phyloP scores from a whole-genome alignment of 129 eudicot genomes.

The Flaveria sonorensis region DNA sequence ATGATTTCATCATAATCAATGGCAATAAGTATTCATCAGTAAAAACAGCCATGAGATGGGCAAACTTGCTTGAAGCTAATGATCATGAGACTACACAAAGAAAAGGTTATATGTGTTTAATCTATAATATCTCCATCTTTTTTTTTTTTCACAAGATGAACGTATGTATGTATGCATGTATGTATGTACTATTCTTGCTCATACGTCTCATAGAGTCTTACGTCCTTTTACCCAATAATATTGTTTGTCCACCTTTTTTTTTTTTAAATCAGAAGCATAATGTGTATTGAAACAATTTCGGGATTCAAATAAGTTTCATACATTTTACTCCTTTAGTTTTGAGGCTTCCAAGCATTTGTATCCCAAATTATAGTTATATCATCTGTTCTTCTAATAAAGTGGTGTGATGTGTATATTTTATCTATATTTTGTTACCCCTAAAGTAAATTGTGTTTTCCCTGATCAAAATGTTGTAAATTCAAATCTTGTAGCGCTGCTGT shows the following conservation, averaged over 20 bases:
- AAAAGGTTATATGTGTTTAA: conserved; percentile 21
- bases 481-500: too few species aligned
- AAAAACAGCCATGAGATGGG: conserved; percentile 19
- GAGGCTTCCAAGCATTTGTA: not conserved
- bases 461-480: too few species aligned
- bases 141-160: conserved; percentile 30
- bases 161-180: conserved; percentile 16
- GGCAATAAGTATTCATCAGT: conserved; percentile 15
- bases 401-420: not conserved
- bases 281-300: conserved; percentile 27
- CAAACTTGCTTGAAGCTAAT: conserved; percentile 23
- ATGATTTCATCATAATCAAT: conserved; percentile 25
- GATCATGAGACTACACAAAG: conserved; percentile 20
- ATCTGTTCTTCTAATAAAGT: not conserved
- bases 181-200: conserved; percentile 32
- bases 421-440: too few species aligned
- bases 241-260: not conserved
- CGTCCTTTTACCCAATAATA: conserved; percentile 19
- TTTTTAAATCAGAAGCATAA: not conserved
- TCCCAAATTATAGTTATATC: not conserved
- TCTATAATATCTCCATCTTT: conserved; percentile 33
- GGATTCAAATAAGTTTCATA: conserved; percentile 32
- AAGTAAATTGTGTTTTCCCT: too few species aligned
- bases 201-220: conserved; percentile 33
- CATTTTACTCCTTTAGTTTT: conserved; percentile 15